Evolutionary conservation across 2,329 filamentous ascomycete species (phyloP), one percentile per base, ranked within the genome.

Genomic region (Rutstroemia sp.): DNA sequence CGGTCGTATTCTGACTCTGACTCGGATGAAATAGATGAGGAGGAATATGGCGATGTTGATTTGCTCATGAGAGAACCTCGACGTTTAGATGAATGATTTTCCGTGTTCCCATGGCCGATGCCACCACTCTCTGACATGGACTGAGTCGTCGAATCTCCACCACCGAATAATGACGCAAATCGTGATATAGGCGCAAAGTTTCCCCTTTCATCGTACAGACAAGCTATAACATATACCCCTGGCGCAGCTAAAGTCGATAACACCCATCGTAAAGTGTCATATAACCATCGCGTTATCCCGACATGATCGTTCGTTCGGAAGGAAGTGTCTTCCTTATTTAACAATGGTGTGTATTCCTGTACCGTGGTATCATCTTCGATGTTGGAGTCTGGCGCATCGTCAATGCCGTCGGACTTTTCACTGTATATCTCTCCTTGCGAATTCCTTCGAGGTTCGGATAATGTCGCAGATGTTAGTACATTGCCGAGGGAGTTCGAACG

Each of bases 131-230:
- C 59, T 17, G 58, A 58, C 61, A 59, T 45, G 55, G 70, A 64
- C 39, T 69, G 54, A 50, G 71, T 67, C 14, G 68, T 56, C 34
- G 67, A 65, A 59, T 66, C 69, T 62, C 48, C 49, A 38, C 58
- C 56, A 36, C 79, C 78, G 60, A 84, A 78, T 82, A 79, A 57
- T 68, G 72, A 60, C 73, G 70, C 56, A 45, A 94, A 73, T 57
- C 89, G 91, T 49, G 84, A 74, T 57, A 94, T 73, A n/a, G 89
- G 82, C 53, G 89, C 87, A 70, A 95, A 95, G 51, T 78, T 78
- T 51, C 90, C 90, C 57, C 88, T 75, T 47, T 90, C 84, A 67
- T 95, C 86, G 73, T 88, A 92, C 65, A 97, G 87, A 68, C 82
- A 91, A 62, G 88, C 86, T 58, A 92, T 82, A 56, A 96, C 73